These are phyloP conservation scores for Trichoderma erinaceum DNA, from an alignment of 495 filamentous ascomycete genomes.

Conservation along the genomic window DNA sequence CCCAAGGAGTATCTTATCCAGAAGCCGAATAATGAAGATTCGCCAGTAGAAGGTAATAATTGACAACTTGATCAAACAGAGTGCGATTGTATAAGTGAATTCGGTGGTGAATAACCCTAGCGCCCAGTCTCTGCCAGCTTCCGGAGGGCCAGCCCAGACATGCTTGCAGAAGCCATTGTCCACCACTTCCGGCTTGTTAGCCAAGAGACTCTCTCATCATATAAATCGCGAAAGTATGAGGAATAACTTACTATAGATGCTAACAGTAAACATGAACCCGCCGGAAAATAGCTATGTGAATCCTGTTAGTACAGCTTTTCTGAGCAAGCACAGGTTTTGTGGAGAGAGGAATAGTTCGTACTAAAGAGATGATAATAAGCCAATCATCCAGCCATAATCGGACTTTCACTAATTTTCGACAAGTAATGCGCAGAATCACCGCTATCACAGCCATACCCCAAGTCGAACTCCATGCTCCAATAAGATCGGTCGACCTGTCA, in stretches of 20 bases:
- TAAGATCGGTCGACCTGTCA: neutral
- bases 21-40: slow-evolving; percentile 12
- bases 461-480: neutral
- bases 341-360: neutral
- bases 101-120: slow-evolving; percentile 9
- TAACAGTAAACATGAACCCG: slow-evolving; percentile 4
- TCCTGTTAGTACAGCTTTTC: neutral
- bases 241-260: neutral
- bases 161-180: neutral
- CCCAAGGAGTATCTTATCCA: neutral
- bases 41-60: slow-evolving; percentile 20
- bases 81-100: slow-evolving; percentile 11
- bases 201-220: neutral
- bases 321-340: too few relatives aligned
- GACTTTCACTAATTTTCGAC: neutral
- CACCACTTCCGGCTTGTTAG: neutral
- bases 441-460: neutral
- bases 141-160: neutral
- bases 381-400: slow-evolving; percentile 10
- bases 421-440: neutral
- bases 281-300: neutral
- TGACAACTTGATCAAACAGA: slow-evolving; percentile 15
- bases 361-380: neutral
- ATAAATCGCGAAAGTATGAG: neutral
- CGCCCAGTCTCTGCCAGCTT: neutral